Evolutionary conservation across 495 filamentous ascomycete species (phyloP), one percentile per base, ranked within the genome.

Genomic region (Polyplosphaeria fusca): DNA sequence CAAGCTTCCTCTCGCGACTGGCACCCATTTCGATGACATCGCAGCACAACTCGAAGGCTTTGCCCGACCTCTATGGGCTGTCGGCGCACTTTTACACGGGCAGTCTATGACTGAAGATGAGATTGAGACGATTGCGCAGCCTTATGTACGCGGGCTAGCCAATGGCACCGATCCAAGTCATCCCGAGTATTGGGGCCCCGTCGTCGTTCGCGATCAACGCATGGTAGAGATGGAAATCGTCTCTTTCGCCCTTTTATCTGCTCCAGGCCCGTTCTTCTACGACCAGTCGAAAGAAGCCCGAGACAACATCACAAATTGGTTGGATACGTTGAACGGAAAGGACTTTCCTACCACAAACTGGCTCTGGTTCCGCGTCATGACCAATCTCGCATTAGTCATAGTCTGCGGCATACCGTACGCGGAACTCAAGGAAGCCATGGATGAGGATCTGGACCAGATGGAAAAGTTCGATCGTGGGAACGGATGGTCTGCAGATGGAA

Each of bases 161-260:
- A 49, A 58, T 24, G 54, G 54, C 32, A 58, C 54, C 3, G 54
- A 58, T 22, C 54, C 54, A 24, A 37, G 35, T 0, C 54, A 58
- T 50, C n/a, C 23, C 1, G 54, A 58, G 46, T 58, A 58, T 39
- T 58, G 54, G 54, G 54, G 54, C 5, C 45, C 46, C 18, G 54
- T 49, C 19, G 45, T 58, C 2, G 35, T 50, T 2, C 54, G 54
- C 9, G 54, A 58, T 24, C 54, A 58, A 35, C 32, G 54, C 20
- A 58, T 49, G 45, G 54, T 58, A 16, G 54, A 58, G 38, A 58
- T 58, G 54, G 54, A 58, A 24, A 58, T 58, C 54, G 50, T 58
- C 18, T 58, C 54, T 3, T 58, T 58, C 41, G 54, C 54, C 20
- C 38, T 58, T 5, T 37, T 58, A 2, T 12, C 54, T 11, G 54